These are phyloP conservation scores for Stellera chamaejasme DNA, from an alignment of 345 rosid species.

Conservation along the genomic window DNA sequence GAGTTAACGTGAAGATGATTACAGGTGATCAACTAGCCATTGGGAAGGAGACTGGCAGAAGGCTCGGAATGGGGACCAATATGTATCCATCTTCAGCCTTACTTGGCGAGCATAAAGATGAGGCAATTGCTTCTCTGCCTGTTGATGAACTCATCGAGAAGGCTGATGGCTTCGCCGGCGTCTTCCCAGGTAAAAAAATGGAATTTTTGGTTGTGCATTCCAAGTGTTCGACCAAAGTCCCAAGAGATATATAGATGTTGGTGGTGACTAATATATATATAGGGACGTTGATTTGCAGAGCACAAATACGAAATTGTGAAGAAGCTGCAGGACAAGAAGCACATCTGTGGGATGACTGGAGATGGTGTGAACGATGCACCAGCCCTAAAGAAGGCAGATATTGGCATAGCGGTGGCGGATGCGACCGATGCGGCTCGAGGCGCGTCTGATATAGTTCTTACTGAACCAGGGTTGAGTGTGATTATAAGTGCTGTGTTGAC, in stretches of 20 bases:
- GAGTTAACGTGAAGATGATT: slow-evolving; percentile 77
- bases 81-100: slow-evolving; percentile 75
- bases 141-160: slow-evolving; percentile 64
- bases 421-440: slow-evolving; percentile 82
- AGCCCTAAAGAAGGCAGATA: slow-evolving; percentile 71
- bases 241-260: too few relatives aligned
- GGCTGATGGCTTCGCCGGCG: slow-evolving; percentile 86
- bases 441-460: slow-evolving; percentile 75
- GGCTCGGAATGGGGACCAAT: slow-evolving; percentile 79
- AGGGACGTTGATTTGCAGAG: slow-evolving; percentile 22
- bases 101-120: slow-evolving; percentile 50
- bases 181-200: slow-evolving; percentile 46
- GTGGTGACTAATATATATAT: too few relatives aligned
- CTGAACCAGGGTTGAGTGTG: slow-evolving; percentile 77
- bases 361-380: slow-evolving; percentile 90
- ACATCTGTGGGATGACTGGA: slow-evolving; percentile 85
- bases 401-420: slow-evolving; percentile 77
- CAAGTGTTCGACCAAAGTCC: too few relatives aligned
- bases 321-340: slow-evolving; percentile 68
- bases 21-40: slow-evolving; percentile 74
- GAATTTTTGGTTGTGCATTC: too few relatives aligned
- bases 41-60: slow-evolving; percentile 67
- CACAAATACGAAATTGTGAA: slow-evolving; percentile 77
- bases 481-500: slow-evolving; percentile 69
- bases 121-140: slow-evolving; percentile 29